Conservation (phyloP, 2,329 filamentous ascomycete genomes). For the Pyrenochaeta sp. region DNA sequence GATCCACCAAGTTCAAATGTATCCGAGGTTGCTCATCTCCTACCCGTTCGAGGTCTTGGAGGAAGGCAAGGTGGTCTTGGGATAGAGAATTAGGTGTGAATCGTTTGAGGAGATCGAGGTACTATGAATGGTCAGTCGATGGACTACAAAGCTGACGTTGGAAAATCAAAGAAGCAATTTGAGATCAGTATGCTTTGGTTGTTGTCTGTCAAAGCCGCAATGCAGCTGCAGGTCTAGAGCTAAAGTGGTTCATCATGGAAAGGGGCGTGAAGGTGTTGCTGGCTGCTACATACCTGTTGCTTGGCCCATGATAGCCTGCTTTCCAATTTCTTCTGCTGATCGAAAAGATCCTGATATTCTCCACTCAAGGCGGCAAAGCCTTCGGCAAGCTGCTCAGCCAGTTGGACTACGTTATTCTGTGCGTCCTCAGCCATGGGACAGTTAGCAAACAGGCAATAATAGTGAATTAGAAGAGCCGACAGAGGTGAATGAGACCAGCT, state of each 20-base stretch:
- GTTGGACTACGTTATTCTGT: conserved; percentile 35
- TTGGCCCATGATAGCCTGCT: conserved; percentile 57
- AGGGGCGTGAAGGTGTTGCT: conserved; percentile 9
- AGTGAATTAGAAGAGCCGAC: conserved; percentile 2
- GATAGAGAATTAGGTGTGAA: conserved; percentile 48
- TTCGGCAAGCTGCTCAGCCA: conserved; percentile 53
- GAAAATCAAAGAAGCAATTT: conserved; percentile 7
- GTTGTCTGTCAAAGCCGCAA: conserved; percentile 54
- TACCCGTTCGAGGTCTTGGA: conserved; percentile 48
- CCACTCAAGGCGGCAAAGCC: conserved; percentile 57
- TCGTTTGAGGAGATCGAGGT: conserved; percentile 50
- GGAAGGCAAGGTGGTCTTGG: conserved; percentile 50
- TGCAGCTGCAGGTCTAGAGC: conserved; percentile 62
- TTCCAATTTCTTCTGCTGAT: conserved; percentile 55
- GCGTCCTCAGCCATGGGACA: conserved; percentile 35
- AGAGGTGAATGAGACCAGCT: conserved; percentile 21
- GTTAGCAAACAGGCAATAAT: conserved; percentile 16
- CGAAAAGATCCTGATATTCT: conserved; percentile 56
- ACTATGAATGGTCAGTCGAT: conserved; percentile 40
- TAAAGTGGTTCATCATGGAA: conserved; percentile 56
- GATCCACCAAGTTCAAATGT: conserved; percentile 43
- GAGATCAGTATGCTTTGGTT: conserved; percentile 53
- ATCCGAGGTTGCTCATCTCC: conserved; percentile 35
- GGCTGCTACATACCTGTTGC: conserved; percentile 53
- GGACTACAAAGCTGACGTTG: not conserved